Evolutionary conservation across 2,329 filamentous ascomycete genomes (phyloP).

Genomic region (Clonostachys solani): DNA sequence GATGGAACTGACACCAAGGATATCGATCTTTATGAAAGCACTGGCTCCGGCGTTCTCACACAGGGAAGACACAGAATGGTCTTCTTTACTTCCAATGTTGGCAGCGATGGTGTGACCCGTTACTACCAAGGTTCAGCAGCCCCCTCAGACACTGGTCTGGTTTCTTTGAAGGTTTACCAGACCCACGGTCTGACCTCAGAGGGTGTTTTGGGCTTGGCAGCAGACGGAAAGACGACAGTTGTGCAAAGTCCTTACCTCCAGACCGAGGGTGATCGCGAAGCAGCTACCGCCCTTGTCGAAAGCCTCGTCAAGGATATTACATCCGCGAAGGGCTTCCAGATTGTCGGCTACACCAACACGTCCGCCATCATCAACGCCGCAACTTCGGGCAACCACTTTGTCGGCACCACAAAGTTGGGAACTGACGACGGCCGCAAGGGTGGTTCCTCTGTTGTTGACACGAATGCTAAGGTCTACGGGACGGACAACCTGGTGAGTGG

Average conservation of each 20-base stretch:
- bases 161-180: constrained; percentile 44
- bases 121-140: constrained; percentile 40
- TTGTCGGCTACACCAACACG: constrained; percentile 6
- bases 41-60: constrained; percentile 31
- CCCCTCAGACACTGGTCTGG: constrained; percentile 29
- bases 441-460: constrained; percentile 18
- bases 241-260: constrained; percentile 26
- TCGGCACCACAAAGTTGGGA: constrained; percentile 22
- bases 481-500: constrained; percentile 13
- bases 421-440: constrained; percentile 15
- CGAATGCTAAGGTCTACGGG: constrained; percentile 20
- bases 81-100: constrained; percentile 39
- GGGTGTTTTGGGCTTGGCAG: constrained; percentile 34
- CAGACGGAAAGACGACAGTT: constrained; percentile 33
- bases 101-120: constrained; percentile 27
- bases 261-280: constrained; percentile 19
- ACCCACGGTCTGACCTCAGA: constrained; percentile 45
- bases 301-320: constrained; percentile 15
- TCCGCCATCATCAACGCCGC: constrained; percentile 15
- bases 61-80: constrained; percentile 39
- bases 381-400: constrained; percentile 19
- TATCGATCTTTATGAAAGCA: constrained; percentile 23
- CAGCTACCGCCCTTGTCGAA: constrained; percentile 16
- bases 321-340: background rate
- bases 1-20: constrained; percentile 13